Base-by-base conservation (phyloP, 345 rosid species). In the Clarkia xantiana region DNA sequence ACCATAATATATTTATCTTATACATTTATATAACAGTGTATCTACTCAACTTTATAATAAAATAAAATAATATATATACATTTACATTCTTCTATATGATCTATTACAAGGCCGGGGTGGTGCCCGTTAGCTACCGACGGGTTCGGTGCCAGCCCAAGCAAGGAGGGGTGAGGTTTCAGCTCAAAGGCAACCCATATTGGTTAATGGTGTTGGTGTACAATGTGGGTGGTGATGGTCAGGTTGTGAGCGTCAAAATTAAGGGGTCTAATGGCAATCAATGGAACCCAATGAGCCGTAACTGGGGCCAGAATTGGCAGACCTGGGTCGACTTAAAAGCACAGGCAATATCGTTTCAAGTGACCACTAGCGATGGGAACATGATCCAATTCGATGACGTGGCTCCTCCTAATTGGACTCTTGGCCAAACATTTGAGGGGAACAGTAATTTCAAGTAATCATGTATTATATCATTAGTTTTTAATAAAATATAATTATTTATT, bases 241-340 rank as follows among this genome's bases (percentile, higher is more conserved):
- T 49, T 13, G 36, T 16, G 55, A 41, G 11, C 42, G 43, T 49
- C 43, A 58, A 50, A 41, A 43, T 58, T 43, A 50, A 42, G 12
- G 62, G 62, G 25, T 10, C 49, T 5, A 49, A 29, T 5, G 7
- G 15, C 8, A 50, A 34, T 9, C 43, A 4, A 1, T 50, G 62
- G 62, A 11, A 42, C 2, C 39, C 17, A 18, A 58, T 58, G 62
- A 58, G 40, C 11, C 54, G 55, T 0, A 58, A 58, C 15, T 49
- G 62, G 62, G 62, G 62, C 11, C 62, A 58, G 48, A 58, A 58
- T 34, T 58, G 55, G 62, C 62, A 58, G 54, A 49, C 54, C n/a
- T 1, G n/a, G 17, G 46, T 20, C 36, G 14, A 13, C 16, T 48
- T 58, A 41, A 11, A n/a, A 1, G 55, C 55, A 9, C 62, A 58